Evolutionary conservation across 805 yeast species (phyloP), one percentile per base, ranked within the genome.

Genomic region (Yamadazyma insecticola): DNA sequence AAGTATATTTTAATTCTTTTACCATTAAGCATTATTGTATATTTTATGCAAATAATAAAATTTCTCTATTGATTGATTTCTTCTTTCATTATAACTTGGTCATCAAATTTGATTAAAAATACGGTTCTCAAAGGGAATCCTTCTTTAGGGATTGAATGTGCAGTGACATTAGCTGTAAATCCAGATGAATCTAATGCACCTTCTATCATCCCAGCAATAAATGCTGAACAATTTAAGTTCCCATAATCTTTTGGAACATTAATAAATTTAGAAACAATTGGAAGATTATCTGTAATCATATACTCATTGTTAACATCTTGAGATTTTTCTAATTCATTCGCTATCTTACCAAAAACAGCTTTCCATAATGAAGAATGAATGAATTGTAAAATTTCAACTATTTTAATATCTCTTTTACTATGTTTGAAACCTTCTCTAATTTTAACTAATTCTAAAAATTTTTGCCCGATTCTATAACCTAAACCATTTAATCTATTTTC

Each of bases 161-260:
- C 95, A n/a, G 83, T 74, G 6, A 87, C 95, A 27, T 62, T 66
- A 10, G 90, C 88, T 33, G 71, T 76, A 49, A 85, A 85, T 40
- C 77, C 78, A 2, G 85, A 66, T 4, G 81, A 67, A 46, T 83
- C 92, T 36, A 87, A 60, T 1, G 86, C 78, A 0, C 94, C 95
- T 52, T 87, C 95, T 24, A 86, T 69, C 11, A 87, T 70, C 0
- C 96, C 96, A 0, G 95, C 95, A 1, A 80, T 74, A 50, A 82
- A 84, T 0, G 95, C 89, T 11, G 81, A 78, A 48, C 92, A 83
- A 49, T 82, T 84, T 47, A 86, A 67, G 40, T 78, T 78, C 8
- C 83, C 78, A 49, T 81, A 77, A 41, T 87, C 95, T 43, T 74
- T 76, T 2, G 96, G 96, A 4, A 83, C 79, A 18, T 84, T 76